Percentiles rank a stretch among this genome's conserved stretches.
Evolutionary conservation across 441 rosid genomes (phyloP).

Genomic region (Erodium texanum): DNA sequence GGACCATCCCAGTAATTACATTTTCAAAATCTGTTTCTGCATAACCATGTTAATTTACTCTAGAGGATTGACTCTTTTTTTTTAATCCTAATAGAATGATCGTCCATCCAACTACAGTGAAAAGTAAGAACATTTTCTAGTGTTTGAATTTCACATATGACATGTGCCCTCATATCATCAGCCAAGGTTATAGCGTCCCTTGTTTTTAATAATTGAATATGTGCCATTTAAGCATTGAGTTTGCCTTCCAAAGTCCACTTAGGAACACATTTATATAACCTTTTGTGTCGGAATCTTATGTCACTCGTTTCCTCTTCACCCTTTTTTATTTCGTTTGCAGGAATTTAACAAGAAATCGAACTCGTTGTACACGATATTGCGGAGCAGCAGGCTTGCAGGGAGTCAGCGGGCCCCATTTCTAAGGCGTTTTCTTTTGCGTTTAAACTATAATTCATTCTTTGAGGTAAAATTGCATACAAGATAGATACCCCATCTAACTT

Average conservation of each 20-base stretch:
- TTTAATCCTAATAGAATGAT: neutral
- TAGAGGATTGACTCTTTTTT: neutral
- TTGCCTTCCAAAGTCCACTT: neutral
- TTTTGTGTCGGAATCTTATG: neutral
- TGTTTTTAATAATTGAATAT: neutral
- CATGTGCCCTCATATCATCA: neutral
- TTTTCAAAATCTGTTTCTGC: neutral
- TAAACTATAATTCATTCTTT: constrained; percentile 79
- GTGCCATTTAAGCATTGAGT: neutral
- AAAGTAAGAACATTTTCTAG: neutral
- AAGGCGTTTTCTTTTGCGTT: constrained; percentile 85
- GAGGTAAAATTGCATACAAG: constrained; percentile 43
- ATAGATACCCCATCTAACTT: too few relatives aligned
- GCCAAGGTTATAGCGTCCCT: too few relatives aligned
- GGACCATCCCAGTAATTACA: neutral
- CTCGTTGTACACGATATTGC: constrained; percentile 73
- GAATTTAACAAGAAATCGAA: constrained; percentile 95
- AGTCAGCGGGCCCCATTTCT: constrained; percentile 97
- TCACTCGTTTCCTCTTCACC: too few relatives aligned
- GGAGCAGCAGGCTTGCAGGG: constrained; percentile 90
- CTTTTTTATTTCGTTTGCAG: constrained; percentile 24
- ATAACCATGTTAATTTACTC: neutral
- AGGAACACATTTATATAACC: neutral
- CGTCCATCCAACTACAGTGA: neutral
- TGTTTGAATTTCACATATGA: neutral